These are phyloP conservation scores for Mortierella hygrophila DNA, from an alignment of 192 early-diverging fungal genomes.

Conservation along the genomic window DNA sequence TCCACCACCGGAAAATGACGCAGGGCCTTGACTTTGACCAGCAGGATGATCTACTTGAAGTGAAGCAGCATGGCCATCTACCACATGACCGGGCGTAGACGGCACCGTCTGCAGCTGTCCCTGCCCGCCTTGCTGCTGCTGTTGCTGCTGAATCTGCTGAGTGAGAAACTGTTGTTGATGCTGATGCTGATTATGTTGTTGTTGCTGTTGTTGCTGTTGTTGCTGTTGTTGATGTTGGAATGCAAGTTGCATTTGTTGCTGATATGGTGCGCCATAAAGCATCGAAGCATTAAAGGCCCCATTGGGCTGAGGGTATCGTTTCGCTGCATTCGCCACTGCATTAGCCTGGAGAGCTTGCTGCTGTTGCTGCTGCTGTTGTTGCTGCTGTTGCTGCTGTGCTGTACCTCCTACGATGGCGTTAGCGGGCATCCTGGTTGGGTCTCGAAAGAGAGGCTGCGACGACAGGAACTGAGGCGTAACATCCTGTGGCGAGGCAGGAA, in stretches of 20 bases:
- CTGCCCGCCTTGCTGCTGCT: not conserved
- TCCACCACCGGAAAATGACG: not conserved
- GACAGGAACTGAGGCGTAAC: constrained; percentile 1
- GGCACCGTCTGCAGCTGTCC: not conserved
- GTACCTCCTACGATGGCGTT: not conserved
- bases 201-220: constrained; percentile 38
- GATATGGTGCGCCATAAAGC: constrained; percentile 6
- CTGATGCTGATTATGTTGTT: constrained; percentile 27
- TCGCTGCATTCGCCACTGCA: not conserved
- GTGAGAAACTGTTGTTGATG: constrained; percentile 28
- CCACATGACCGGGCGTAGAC: not conserved
- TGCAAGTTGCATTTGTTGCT: constrained; percentile 14
- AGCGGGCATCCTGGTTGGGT: constrained; percentile 7
- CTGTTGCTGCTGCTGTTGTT: not conserved
- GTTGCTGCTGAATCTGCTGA: not conserved
- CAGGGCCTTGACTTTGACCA: not conserved
- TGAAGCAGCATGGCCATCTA: not conserved
- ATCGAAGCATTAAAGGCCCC: not conserved
- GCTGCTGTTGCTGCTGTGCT: constrained; percentile 12
- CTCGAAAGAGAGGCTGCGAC: constrained; percentile 5
- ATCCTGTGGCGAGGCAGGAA: constrained; percentile 40
- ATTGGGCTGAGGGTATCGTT: not conserved
- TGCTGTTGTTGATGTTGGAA: constrained; percentile 28
- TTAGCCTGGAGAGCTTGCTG: not conserved
- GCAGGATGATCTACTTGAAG: not conserved